Conservation (phyloP, 306 rosid species). For the Spatholobus suberectus region DNA sequence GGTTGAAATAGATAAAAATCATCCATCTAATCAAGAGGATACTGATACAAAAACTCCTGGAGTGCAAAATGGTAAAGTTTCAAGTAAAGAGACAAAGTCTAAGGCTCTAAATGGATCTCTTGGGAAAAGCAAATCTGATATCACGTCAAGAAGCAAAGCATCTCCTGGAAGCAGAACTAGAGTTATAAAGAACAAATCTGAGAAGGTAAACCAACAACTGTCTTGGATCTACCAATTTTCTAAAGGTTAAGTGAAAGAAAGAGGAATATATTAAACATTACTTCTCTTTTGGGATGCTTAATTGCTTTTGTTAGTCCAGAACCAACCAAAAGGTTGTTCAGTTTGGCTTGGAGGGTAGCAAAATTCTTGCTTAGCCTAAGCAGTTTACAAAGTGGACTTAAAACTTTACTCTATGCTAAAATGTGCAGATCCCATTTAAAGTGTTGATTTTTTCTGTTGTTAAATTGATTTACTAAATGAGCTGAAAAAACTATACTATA, state of each 20-base stretch:
- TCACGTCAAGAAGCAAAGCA: slow-evolving; percentile 61
- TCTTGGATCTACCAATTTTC: slow-evolving; percentile 21
- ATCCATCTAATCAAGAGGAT: slow-evolving; percentile 38
- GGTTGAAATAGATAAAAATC: slow-evolving; percentile 48
- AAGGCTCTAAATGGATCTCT: slow-evolving; percentile 62
- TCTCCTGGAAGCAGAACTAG: slow-evolving; percentile 64
- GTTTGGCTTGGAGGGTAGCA: background rate
- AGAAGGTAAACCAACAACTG: slow-evolving; percentile 61
- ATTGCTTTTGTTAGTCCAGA: slow-evolving; percentile 3
- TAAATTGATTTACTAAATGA: background rate
- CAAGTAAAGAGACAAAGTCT: slow-evolving; percentile 66
- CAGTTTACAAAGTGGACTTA: background rate
- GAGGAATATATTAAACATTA: slow-evolving; percentile 11
- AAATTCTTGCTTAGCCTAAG: background rate
- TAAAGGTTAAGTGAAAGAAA: slow-evolving; percentile 19
- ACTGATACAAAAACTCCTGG: slow-evolving; percentile 49
- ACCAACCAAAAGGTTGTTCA: slow-evolving; percentile 11
- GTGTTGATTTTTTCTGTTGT: background rate
- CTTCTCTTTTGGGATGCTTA: slow-evolving; percentile 9
- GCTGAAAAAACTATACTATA: background rate
- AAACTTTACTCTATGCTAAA: slow-evolving; percentile 2
- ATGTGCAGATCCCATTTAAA: background rate
- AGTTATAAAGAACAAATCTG: slow-evolving; percentile 62
- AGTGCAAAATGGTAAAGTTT: slow-evolving; percentile 55
- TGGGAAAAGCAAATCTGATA: slow-evolving; percentile 65